Evolutionary conservation across 192 early-diverging fungal species (phyloP).

Genomic region (Rhizophagus clarus): DNA sequence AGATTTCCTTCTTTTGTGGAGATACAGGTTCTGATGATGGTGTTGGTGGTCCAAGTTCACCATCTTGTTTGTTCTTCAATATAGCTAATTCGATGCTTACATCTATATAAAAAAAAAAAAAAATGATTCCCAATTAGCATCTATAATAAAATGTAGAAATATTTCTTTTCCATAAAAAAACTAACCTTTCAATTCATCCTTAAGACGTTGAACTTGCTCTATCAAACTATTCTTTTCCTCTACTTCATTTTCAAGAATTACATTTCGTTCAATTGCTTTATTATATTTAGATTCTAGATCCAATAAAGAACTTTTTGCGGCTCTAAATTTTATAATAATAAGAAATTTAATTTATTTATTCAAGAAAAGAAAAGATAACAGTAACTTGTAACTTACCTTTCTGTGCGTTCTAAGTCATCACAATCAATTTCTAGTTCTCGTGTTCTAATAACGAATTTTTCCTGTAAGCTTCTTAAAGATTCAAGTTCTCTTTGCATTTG

Average conservation of each 20-base stretch:
- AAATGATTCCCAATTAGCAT: too few species aligned
- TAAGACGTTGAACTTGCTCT: slow-evolving; percentile 75
- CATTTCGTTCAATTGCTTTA: slow-evolving; percentile 69
- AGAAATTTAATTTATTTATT: too few species aligned
- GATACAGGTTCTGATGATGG: slow-evolving; percentile 27
- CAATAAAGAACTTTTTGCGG: slow-evolving; percentile 64
- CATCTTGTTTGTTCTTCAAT: slow-evolving; percentile 50
- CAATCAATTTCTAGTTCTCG: slow-evolving; percentile 77
- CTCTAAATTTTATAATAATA: slow-evolving; percentile 50
- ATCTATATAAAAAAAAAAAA: slow-evolving; percentile 43
- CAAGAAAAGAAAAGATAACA: too few species aligned
- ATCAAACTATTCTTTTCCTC: slow-evolving; percentile 66
- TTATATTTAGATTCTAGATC: slow-evolving; percentile 74
- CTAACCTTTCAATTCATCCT: slow-evolving; percentile 71
- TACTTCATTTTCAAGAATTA: slow-evolving; percentile 67
- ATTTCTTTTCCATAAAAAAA: not conserved
- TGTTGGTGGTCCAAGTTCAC: slow-evolving; percentile 30
- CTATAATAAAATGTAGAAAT: too few species aligned
- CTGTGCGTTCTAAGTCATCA: slow-evolving; percentile 75
- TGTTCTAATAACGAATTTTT: slow-evolving; percentile 70
- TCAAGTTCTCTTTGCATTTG: slow-evolving; percentile 79
- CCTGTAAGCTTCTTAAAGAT: slow-evolving; percentile 65
- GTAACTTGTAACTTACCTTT: slow-evolving; percentile 52
- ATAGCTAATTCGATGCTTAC: slow-evolving; percentile 56
- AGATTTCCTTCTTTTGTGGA: slow-evolving; percentile 17